Percentiles rank a stretch among this genome's conserved stretches.
Evolutionary conservation across 352 stramenopile genomes (phyloP).

Genomic region (Plasmopara viticola): DNA sequence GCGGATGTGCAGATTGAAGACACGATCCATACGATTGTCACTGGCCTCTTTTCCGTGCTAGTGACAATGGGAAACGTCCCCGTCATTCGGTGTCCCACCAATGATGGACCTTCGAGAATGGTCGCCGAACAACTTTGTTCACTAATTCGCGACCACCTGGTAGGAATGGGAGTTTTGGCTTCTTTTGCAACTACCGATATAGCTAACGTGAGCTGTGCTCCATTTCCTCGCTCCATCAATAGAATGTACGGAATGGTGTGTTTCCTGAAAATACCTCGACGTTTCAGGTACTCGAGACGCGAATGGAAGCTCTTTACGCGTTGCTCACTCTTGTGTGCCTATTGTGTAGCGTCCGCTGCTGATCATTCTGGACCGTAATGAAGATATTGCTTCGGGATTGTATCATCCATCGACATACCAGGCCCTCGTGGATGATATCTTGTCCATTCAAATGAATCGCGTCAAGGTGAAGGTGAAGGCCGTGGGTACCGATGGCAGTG

Average conservation of each 20-base stretch:
- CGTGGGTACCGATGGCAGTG: conserved; percentile 31
- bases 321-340: neutral
- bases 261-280: conserved; percentile 52
- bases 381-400: conserved; percentile 93
- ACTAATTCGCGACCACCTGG: conserved; percentile 70
- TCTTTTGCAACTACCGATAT: no score
- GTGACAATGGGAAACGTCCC: conserved; percentile 90
- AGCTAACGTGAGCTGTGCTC: no score
- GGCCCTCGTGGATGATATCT: conserved; percentile 94
- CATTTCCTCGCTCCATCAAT: no score
- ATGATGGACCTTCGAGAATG: conserved; percentile 94
- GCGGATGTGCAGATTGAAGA: conserved; percentile 78
- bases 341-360: conserved; percentile 85
- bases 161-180: conserved; percentile 6
- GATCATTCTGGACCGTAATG: conserved; percentile 96
- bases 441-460: conserved; percentile 94
- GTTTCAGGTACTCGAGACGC: conserved; percentile 46
- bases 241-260: conserved; percentile 57
- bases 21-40: conserved; percentile 60
- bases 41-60: conserved; percentile 90
- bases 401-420: conserved; percentile 93
- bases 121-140: conserved; percentile 91
- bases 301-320: no score
- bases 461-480: conserved; percentile 89
- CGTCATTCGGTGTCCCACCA: conserved; percentile 92